These are phyloP conservation scores for Gossypium ekmanianum DNA, from an alignment of 345 rosid species.

Conservation along the genomic window DNA sequence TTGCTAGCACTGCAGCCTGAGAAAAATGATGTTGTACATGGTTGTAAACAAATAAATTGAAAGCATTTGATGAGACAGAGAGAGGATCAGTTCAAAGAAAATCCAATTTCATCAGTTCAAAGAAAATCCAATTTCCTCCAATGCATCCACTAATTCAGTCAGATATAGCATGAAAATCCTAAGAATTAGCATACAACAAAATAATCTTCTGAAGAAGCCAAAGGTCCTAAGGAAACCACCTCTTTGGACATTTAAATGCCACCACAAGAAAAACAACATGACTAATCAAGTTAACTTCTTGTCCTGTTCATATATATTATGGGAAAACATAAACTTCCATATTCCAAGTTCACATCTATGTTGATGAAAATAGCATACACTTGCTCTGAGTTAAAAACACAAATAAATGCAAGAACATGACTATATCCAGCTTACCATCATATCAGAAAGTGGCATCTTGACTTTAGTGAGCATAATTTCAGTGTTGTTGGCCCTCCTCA, in stretches of 20 bases:
- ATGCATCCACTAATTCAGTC: background rate
- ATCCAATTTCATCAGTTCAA: background rate
- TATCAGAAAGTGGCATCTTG: constrained; percentile 95
- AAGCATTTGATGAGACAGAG: background rate
- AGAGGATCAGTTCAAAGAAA: background rate
- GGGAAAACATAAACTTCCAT: background rate
- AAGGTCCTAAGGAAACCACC: constrained; percentile 4
- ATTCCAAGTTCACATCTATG: background rate
- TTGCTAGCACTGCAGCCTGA: constrained; percentile 92
- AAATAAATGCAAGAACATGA: background rate
- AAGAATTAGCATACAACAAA: constrained; percentile 11
- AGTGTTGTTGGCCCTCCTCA: constrained; percentile 97
- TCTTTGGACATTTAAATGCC: background rate
- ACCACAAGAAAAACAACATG: constrained; percentile 3
- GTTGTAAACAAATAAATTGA: constrained; percentile 13
- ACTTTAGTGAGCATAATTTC: constrained; percentile 99
- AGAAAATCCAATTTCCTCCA: background rate
- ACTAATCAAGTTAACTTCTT: background rate
- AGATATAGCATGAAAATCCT: constrained; percentile 6
- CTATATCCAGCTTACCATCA: constrained; percentile 77
- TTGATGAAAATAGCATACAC: constrained; percentile 4
- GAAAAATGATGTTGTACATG: constrained; percentile 15
- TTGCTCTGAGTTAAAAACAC: background rate
- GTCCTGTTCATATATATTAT: background rate
- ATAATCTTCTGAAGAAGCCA: background rate